Evolutionary conservation across 208 protist species (phyloP), one percentile per base, ranked within the genome.

Genomic region (Zelonia costaricensis): DNA sequence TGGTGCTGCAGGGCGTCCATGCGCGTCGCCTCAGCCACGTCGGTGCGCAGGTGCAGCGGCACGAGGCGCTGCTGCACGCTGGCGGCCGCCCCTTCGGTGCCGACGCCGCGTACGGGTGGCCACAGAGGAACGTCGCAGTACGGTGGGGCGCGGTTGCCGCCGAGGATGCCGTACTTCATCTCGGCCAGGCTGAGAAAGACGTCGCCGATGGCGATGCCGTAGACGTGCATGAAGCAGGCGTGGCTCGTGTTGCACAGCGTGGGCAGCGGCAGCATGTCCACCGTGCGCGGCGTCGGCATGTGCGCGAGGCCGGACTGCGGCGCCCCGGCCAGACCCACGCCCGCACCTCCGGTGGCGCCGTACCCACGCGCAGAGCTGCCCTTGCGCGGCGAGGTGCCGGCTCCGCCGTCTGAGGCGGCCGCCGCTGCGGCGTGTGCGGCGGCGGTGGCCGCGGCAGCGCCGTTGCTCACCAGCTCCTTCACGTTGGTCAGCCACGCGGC

Each of bases 141-240:
- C 1, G 53, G 57, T 9, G 76, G 60, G 8, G 76, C 53, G 16
- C 62, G 62, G 54, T 88, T 84, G 12, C 81, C 73, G 35, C 82
- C 63, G 10, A 91, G 66, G 36, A 93, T 77, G 46, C 79, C 81
- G 65, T 89, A 74, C 60, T 93, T 93, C 48, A 93, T 79, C 35
- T 84, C 84, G 25, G 35, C 69, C 12, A 90, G 64, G 4, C 78
- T 80, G 51, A 90, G 0, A 31, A 60, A 73, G 12, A 72, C 58
- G 15, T 36, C 22, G 13, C 77, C 87, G 51, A 93, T 79, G 8
- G 66, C 44, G 38, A 90, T 86, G 4, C 69, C 68, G 66, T 88
- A 78, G 15, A 42, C 52, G 53, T 73, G 65, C 58, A 87, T 80
- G 48, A 88, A 90, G 31, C 63, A 65, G 22, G 57, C 58, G 16